These are phyloP conservation scores for Brettanomyces bruxellensis DNA, from an alignment of 805 yeast species.

Conservation along the genomic window DNA sequence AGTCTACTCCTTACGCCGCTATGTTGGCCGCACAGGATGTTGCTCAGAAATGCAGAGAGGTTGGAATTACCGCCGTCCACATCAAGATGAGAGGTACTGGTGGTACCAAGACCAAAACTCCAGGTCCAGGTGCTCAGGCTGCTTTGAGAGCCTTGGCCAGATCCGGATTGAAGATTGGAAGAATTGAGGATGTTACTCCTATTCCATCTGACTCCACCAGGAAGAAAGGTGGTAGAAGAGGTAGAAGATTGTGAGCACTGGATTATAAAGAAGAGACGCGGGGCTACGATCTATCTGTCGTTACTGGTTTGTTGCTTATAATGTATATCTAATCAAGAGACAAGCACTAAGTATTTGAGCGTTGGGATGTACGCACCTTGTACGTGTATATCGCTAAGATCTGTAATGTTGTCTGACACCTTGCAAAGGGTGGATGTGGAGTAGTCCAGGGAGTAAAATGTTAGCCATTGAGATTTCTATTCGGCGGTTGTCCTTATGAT, in stretches of 20 bases:
- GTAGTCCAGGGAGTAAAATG: too few species aligned
- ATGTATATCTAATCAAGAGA: not conserved
- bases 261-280: not conserved
- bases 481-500: too few species aligned
- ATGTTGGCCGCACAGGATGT: constrained; percentile 99
- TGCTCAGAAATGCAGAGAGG: constrained; percentile 98
- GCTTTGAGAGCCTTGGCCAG: constrained; percentile 99
- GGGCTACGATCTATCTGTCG: not conserved
- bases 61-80: constrained; percentile 99
- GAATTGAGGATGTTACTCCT: constrained; percentile 99
- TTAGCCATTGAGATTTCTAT: too few species aligned
- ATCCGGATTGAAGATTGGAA: constrained; percentile 99
- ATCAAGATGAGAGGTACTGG: constrained; percentile 99
- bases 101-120: constrained; percentile 99
- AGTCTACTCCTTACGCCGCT: constrained; percentile 99
- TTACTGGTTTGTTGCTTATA: not conserved
- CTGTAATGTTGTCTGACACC: too few species aligned
- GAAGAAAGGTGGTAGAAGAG: constrained; percentile 99
- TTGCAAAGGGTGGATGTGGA: too few species aligned
- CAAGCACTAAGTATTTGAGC: not conserved
- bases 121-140: constrained; percentile 99
- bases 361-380: too few species aligned
- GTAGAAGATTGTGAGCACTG: constrained; percentile 80
- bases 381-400: too few species aligned
- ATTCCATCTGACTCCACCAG: constrained; percentile 99